Percentiles rank a stretch among this genome's conserved stretches.
These are phyloP conservation scores for Pleurotus tuoliensis DNA, from an alignment of 768 basidiomycete genomes.

Conservation along the genomic window DNA sequence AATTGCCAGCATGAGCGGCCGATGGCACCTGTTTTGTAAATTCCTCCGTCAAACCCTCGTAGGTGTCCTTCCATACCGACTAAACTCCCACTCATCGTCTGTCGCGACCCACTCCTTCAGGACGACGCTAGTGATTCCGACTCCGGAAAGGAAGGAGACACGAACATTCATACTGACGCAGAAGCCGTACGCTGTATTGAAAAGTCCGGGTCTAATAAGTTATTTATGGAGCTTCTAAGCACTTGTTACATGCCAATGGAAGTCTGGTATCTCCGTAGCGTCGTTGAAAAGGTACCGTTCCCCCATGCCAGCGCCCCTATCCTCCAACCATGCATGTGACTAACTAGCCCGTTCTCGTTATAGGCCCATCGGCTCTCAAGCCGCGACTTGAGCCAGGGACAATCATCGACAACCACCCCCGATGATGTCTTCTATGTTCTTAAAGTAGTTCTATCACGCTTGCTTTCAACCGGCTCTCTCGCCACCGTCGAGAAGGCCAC, in stretches of 20 bases:
- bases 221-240: slow-evolving; percentile 64
- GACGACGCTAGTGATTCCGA: slow-evolving; percentile 17
- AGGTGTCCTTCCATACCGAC: slow-evolving; percentile 12
- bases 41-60: slow-evolving; percentile 82
- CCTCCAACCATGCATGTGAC: not conserved
- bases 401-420: slow-evolving; percentile 68
- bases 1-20: slow-evolving; percentile 81
- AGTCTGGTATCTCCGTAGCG: slow-evolving; percentile 83
- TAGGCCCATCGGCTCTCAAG: slow-evolving; percentile 88
- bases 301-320: slow-evolving; percentile 4
- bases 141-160: slow-evolving; percentile 9
- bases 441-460: slow-evolving; percentile 74
- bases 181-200: slow-evolving; percentile 31
- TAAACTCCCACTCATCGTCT: not conserved
- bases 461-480: slow-evolving; percentile 74
- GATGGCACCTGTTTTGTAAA: slow-evolving; percentile 89
- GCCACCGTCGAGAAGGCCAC: slow-evolving; percentile 54
- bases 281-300: slow-evolving; percentile 74
- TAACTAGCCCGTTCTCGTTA: not conserved
- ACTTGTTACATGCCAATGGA: slow-evolving; percentile 88
- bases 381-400: slow-evolving; percentile 62
- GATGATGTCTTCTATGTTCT: slow-evolving; percentile 97
- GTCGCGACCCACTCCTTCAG: not conserved
- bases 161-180: not conserved
- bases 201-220: slow-evolving; percentile 45